Conservation (phyloP, 2,329 filamentous ascomycete species). For the Trichoderma cornu-damae region DNA sequence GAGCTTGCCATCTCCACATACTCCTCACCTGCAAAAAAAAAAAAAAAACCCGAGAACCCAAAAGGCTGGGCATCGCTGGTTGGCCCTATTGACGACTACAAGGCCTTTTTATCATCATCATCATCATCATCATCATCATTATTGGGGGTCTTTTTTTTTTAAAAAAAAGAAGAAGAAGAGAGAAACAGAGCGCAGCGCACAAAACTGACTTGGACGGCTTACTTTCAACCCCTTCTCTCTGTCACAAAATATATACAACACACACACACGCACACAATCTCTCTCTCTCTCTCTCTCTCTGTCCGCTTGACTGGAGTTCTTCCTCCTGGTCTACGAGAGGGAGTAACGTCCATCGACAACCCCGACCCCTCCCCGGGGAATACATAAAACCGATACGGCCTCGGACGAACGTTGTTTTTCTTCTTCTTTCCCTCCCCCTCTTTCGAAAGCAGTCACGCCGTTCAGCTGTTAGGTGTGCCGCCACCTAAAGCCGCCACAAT, state of each 20-base stretch:
- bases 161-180: too few species aligned
- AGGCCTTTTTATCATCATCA: too few species aligned
- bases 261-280: not conserved
- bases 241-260: too few species aligned
- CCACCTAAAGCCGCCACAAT: constrained; percentile 28
- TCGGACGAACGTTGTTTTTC: not conserved
- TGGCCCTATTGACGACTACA: not conserved
- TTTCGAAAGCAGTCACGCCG: not conserved
- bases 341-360: constrained; percentile 1
- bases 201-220: too few species aligned
- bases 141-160: too few species aligned
- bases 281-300: not conserved
- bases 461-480: constrained; percentile 27
- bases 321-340: not conserved
- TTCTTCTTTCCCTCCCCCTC: too few species aligned
- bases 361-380: too few species aligned
- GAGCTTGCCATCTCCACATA: not conserved
- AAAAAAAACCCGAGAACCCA: too few species aligned
- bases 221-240: too few species aligned
- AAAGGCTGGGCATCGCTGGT: not conserved
- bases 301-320: not conserved
- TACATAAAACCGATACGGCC: not conserved
- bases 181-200: too few species aligned
- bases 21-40: not conserved
- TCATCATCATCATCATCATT: too few species aligned